phyloP scores from a whole-genome alignment of 257 asterid genomes.

The Hygrophila difformis region DNA sequence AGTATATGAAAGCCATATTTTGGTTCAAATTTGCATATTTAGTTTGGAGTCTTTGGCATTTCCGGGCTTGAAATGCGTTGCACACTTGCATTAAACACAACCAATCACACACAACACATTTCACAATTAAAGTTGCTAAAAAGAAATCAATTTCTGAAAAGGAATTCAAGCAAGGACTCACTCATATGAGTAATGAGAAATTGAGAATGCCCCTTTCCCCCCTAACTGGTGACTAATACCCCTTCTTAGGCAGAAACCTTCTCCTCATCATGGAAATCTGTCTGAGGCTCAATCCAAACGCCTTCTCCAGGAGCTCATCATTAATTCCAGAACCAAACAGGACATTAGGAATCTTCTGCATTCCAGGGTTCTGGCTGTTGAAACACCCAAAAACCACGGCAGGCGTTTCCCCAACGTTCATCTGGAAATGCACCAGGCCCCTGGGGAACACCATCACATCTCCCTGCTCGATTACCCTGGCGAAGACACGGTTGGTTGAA shows the following conservation, averaged over 20 bases:
- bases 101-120: background rate
- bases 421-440: slow-evolving; percentile 59
- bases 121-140: too few relatives aligned
- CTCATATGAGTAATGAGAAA: too few relatives aligned
- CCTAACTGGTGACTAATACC: background rate
- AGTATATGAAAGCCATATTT: too few relatives aligned
- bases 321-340: slow-evolving; percentile 49
- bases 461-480: slow-evolving; percentile 42
- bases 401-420: slow-evolving; percentile 38
- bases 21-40: too few relatives aligned
- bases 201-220: background rate
- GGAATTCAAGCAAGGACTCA: too few relatives aligned
- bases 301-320: slow-evolving; percentile 53
- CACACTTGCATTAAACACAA: too few relatives aligned
- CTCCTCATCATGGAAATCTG: slow-evolving; percentile 37
- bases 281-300: slow-evolving; percentile 37
- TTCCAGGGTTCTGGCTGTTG: slow-evolving; percentile 52
- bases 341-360: slow-evolving; percentile 35
- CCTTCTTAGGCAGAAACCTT: slow-evolving; percentile 25
- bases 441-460: slow-evolving; percentile 57
- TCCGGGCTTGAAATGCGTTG: background rate
- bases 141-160: too few relatives aligned
- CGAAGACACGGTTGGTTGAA: slow-evolving; percentile 35
- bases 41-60: background rate
- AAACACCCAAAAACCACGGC: slow-evolving; percentile 43